Evolutionary conservation across 768 basidiomycete species (phyloP), one percentile per base, ranked within the genome.

Genomic region (Strobilomyces echinocephalus): DNA sequence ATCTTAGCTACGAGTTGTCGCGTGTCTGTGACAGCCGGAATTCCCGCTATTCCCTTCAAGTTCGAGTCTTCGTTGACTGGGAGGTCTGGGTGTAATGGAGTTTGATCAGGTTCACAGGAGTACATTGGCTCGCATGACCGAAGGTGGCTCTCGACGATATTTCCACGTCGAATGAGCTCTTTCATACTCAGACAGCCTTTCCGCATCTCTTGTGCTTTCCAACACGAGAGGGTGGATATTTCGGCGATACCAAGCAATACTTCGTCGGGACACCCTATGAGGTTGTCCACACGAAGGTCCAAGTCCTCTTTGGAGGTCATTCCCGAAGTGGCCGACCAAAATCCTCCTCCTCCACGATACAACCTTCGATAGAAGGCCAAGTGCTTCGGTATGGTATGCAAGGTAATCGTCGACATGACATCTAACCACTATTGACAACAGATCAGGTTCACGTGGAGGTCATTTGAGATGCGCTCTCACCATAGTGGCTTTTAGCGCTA

Each of bases 241-340:
- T 91, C 88, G 21, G 83, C 88, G 55, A 91, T 79, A 35, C 82
- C 86, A 55, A 91, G 78, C 65, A 91, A 69, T 9, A 82, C 85
- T 60, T 86, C 86, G 61, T 92, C 87, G 3, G 89, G 84, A 72
- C 88, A 91, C 28, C 89, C 89, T 21, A 81, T 84, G 55, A 91
- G 69, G 43, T 72, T 68, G 58, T 88, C 86, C 79, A 91, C 84
- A 46, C 78, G 78, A 59, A 83, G 69, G 49, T 79, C 74, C 48
- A 72, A 71, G 45, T 76, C 71, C 15, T 71, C 70, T 60, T 67
- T 70, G 50, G 67, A 54, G 51, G 62, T 56, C 54, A 58, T 49
- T 40, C 61, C 60, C 26, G 63, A 57, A 42, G 60, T 64, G 43
- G 70, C 66, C 74, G 63, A 55, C 63, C 80, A 81, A 62, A 73